Evolutionary conservation across 306 rosid species (phyloP).

Genomic region (Begonia masoniana): DNA sequence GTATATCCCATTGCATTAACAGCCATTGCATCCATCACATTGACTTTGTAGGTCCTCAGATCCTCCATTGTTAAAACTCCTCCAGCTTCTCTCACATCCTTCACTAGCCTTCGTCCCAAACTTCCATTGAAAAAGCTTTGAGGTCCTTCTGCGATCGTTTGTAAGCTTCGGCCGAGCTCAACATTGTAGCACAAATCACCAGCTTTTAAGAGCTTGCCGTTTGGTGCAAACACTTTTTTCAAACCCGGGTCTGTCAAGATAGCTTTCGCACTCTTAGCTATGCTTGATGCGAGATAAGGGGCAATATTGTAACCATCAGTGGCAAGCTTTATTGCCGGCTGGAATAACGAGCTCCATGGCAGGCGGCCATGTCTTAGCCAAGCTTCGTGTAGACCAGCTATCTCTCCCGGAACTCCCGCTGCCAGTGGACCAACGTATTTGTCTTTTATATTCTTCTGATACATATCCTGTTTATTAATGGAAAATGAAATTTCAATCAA

Average conservation of each 20-base stretch:
- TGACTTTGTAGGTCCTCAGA: conserved; percentile 54
- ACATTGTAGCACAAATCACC: conserved; percentile 61
- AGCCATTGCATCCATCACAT: conserved; percentile 44
- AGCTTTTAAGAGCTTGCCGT: conserved; percentile 39
- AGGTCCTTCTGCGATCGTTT: conserved; percentile 66
- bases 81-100: conserved; percentile 65
- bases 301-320: conserved; percentile 51
- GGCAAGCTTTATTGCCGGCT: conserved; percentile 74
- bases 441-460: conserved; percentile 36
- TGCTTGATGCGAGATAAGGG: conserved; percentile 25
- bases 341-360: conserved; percentile 54
- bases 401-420: conserved; percentile 81
- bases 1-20: conserved; percentile 55
- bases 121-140: conserved; percentile 69
- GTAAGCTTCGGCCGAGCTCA: conserved; percentile 54
- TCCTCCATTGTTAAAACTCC: conserved; percentile 89
- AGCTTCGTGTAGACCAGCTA: conserved; percentile 84
- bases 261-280: conserved; percentile 2
- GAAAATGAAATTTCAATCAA: conserved; percentile 6
- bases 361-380: conserved; percentile 74
- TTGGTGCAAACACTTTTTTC: conserved; percentile 47
- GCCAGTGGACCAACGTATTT: conserved; percentile 51
- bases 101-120: conserved; percentile 61
- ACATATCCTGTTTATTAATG: conserved; percentile 56
- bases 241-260: conserved; percentile 65